Conservation (phyloP, 139 green algal species). For the Tetratostichococcus sp. region DNA sequence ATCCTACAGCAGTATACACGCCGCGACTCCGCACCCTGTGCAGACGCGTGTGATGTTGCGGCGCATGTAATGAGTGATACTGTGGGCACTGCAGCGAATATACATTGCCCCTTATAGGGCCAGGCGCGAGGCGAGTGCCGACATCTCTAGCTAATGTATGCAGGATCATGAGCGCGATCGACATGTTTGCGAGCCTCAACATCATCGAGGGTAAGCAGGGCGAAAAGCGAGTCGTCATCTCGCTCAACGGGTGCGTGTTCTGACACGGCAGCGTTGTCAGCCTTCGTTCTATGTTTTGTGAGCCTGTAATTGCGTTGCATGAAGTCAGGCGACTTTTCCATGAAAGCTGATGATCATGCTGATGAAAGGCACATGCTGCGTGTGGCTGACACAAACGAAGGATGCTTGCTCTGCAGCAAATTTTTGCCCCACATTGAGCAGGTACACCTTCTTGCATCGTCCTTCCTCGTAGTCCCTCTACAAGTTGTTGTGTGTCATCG, state of each 20-base stretch:
- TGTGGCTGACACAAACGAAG: too few relatives aligned
- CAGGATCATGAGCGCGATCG: conserved; percentile 47
- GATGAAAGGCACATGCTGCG: too few relatives aligned
- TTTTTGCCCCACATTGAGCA: conserved; percentile 46
- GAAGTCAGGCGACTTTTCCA: not conserved
- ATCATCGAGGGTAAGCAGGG: conserved; percentile 43
- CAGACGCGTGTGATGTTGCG: too few relatives aligned
- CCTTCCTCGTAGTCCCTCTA: too few relatives aligned
- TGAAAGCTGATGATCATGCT: not conserved
- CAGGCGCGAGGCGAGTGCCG: too few relatives aligned
- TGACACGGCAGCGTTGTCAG: too few relatives aligned
- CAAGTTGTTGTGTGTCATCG: not conserved
- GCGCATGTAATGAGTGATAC: too few relatives aligned
- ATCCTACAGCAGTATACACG: too few relatives aligned
- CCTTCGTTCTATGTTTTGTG: not conserved
- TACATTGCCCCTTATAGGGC: too few relatives aligned
- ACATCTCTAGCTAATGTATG: too few relatives aligned
- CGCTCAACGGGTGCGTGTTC: conserved; percentile 41
- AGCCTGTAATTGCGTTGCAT: not conserved
- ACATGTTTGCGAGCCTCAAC: conserved; percentile 41
- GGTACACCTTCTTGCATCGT: not conserved
- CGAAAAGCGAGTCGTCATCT: conserved; percentile 50
- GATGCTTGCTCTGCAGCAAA: conserved; percentile 31
- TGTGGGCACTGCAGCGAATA: too few relatives aligned
- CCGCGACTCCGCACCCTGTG: too few relatives aligned